These are phyloP conservation scores for Lasiosphaeris hirsuta DNA, from an alignment of 495 filamentous ascomycete genomes.

Conservation along the genomic window DNA sequence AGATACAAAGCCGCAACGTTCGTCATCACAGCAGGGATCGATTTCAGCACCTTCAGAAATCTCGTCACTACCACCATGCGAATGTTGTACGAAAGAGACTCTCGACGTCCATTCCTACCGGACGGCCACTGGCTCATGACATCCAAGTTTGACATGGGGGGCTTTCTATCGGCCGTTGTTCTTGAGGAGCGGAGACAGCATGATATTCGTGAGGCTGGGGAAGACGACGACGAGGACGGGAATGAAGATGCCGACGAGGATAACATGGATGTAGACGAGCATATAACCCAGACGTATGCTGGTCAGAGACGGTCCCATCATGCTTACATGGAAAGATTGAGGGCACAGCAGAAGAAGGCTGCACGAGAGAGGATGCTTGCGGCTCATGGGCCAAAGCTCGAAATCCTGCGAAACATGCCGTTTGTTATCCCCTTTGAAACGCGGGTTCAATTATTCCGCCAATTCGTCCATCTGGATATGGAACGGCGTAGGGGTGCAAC, in stretches of 20 bases:
- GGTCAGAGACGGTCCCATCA: constrained; percentile 32
- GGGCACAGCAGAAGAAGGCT: constrained; percentile 59
- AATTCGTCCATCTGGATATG: constrained; percentile 86
- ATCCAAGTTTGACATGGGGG: constrained; percentile 82
- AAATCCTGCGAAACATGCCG: constrained; percentile 93
- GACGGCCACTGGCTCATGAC: constrained; percentile 93
- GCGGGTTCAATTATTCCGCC: constrained; percentile 87
- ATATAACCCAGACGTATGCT: constrained; percentile 20
- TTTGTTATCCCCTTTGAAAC: constrained; percentile 94
- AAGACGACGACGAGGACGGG: constrained; percentile 50
- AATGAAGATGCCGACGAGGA: constrained; percentile 46
- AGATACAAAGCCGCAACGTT: neutral
- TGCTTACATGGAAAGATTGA: constrained; percentile 43
- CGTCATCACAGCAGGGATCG: constrained; percentile 54
- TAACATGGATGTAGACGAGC: constrained; percentile 34
- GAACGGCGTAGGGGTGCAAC: constrained; percentile 68
- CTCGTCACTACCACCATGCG: constrained; percentile 77
- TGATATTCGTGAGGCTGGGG: constrained; percentile 42
- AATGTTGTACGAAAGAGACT: constrained; percentile 93
- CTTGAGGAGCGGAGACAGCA: constrained; percentile 81
- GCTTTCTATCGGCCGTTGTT: constrained; percentile 83
- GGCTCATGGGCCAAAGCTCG: constrained; percentile 74
- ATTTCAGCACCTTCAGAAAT: constrained; percentile 72
- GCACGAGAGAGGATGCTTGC: constrained; percentile 66
- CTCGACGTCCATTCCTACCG: constrained; percentile 77